Base-by-base conservation (phyloP, 2,329 filamentous ascomycete species). In the Apiospora aurea region DNA sequence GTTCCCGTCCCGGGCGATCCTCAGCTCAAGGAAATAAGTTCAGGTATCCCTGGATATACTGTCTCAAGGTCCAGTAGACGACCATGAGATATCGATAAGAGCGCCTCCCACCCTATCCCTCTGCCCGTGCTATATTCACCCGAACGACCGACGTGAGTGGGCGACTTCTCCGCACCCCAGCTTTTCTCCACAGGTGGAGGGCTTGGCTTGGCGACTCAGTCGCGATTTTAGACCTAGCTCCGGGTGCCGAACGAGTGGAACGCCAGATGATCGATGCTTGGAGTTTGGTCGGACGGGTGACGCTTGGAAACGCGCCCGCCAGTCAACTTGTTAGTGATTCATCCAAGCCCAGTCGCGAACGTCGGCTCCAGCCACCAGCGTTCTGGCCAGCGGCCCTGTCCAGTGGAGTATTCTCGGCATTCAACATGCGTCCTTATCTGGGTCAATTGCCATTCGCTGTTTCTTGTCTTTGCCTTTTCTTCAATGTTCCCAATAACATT, bases 101-200 rank as follows among this genome's bases (percentile, higher is more conserved):
- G 57, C 16, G 13, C 7, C 10, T 13, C 1, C 3, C 26, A 34
- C 14, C 14, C 21, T 5, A 41, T 64, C 57, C 57, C 57, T 64
- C 21, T 14, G 49, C n/a, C 49, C 49, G 49, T 51, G n/a, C n/a
- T 51, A 51, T 51, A 14, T 51, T 51, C 10, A 11, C n/a, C 49
- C 49, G 49, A 51, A 51, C 49, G 34, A 64, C 57, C 57, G 57
- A 64, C 10, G 57, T 10, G 57, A 11, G 53, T 21, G 57, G 57
- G n/a, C 57, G 18, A 34, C 53, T 61, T 21, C 53, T 61, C 26
- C 53, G 53, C 53, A 61, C 34, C 57, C 57, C 57, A 41, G 29
- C 57, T 64, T 64, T n/a, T 64, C 57, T 41, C 57, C 57, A 64
- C 57, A 41, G 14, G 53, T 61, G 57, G 57, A 13, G 57, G n/a